Conservation (phyloP, 176 grass and related monocot genomes). For the Zoysia japonica region DNA sequence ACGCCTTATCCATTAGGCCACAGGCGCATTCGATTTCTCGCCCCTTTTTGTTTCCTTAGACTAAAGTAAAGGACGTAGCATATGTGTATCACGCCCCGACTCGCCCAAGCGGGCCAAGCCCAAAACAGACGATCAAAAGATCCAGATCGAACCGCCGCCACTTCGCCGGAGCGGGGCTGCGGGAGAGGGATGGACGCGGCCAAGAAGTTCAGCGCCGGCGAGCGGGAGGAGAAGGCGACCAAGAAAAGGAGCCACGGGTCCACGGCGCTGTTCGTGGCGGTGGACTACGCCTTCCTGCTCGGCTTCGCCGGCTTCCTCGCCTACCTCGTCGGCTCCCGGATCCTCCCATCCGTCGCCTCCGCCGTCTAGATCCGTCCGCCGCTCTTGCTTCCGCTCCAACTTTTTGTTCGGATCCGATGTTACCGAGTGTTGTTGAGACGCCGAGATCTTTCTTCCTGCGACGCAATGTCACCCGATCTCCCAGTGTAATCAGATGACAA, state of each 20-base stretch:
- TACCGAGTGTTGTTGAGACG: neutral
- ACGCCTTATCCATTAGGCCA: constrained; percentile 99
- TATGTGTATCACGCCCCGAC: too few species aligned
- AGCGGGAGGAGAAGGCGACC: neutral
- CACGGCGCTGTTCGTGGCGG: constrained; percentile 68
- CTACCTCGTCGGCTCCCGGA: constrained; percentile 65
- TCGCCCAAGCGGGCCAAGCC: too few species aligned
- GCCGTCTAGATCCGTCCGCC: constrained; percentile 14
- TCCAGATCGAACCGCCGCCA: neutral
- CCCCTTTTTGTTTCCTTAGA: too few species aligned
- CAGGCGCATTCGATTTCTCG: constrained; percentile 32
- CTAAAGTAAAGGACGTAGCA: too few species aligned
- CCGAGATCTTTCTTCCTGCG: neutral
- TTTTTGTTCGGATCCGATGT: constrained; percentile 1
- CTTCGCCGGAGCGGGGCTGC: neutral
- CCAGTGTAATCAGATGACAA: constrained; percentile 1
- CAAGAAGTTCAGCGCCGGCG: constrained; percentile 12
- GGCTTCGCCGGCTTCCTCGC: constrained; percentile 80
- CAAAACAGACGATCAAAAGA: neutral
- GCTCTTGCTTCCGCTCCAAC: neutral
- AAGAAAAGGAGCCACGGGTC: constrained; percentile 58
- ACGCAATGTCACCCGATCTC: neutral
- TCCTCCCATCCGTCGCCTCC: constrained; percentile 44
- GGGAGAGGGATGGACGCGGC: constrained; percentile 25
- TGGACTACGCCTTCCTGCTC: constrained; percentile 88